A percentile compares a stretch with the other conserved stretches of the same genome.
phyloP scores from a whole-genome alignment of 805 yeast species.

The Yarrowia keelungensis region DNA sequence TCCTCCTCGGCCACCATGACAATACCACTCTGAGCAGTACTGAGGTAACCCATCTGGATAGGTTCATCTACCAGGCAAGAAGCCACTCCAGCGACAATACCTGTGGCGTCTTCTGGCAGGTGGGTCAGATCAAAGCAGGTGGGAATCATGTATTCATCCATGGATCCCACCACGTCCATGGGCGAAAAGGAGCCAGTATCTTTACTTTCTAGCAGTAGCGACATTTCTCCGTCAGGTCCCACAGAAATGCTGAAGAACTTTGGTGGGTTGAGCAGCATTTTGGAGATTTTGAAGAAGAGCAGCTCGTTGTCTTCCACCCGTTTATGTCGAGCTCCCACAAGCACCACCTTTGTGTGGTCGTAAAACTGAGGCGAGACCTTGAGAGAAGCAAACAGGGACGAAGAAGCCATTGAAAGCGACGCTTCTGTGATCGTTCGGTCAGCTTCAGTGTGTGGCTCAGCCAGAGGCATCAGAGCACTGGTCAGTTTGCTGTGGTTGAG shows the following conservation, averaged over 20 bases:
- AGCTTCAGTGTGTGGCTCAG: constrained; percentile 8
- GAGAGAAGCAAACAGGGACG: constrained; percentile 43
- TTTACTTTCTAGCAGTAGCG: constrained; percentile 46
- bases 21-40: constrained; percentile 66
- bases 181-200: constrained; percentile 53
- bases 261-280: constrained; percentile 49
- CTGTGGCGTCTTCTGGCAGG: constrained; percentile 66
- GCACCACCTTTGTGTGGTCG: constrained; percentile 53
- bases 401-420: constrained; percentile 7
- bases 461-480: constrained; percentile 25
- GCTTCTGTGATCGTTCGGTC: constrained; percentile 29
- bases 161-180: constrained; percentile 62
- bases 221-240: constrained; percentile 46
- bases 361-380: constrained; percentile 57
- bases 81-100: constrained; percentile 72
- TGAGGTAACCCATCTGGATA: constrained; percentile 62
- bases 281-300: constrained; percentile 50
- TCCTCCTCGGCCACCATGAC: constrained; percentile 65
- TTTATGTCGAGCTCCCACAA: constrained; percentile 66
- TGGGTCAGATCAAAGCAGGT: constrained; percentile 60
- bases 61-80: constrained; percentile 54
- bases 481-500: constrained; percentile 29
- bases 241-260: constrained; percentile 44
- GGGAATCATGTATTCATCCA: constrained; percentile 64
- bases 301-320: constrained; percentile 53